These are phyloP conservation scores for Pythium brachiatum DNA, from an alignment of 352 stramenopile genomes.

Conservation along the genomic window DNA sequence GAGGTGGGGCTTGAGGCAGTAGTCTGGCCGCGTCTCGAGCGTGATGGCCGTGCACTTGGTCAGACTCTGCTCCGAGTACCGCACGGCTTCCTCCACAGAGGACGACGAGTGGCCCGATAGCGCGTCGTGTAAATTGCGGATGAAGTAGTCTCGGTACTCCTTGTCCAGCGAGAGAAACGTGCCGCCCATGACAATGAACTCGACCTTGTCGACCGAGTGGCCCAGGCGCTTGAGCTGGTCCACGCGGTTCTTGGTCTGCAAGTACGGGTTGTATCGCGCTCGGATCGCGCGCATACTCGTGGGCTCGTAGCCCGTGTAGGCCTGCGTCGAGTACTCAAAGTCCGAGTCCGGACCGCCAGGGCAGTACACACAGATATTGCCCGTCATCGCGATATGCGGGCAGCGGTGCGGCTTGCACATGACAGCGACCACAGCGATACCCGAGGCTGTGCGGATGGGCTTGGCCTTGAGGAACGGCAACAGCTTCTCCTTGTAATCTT, in stretches of 20 bases:
- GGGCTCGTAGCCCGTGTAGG: constrained; percentile 97
- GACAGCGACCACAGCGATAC: constrained; percentile 95
- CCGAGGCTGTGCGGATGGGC: constrained; percentile 93
- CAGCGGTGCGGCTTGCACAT: constrained; percentile 98
- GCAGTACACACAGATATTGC: constrained; percentile 97
- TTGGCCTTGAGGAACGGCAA: constrained; percentile 94
- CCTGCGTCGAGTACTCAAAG: constrained; percentile 97
- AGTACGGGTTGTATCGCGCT: constrained; percentile 93
- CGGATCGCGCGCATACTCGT: constrained; percentile 96
- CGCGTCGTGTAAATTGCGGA: constrained; percentile 95
- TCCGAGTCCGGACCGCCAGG: constrained; percentile 94
- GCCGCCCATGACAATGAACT: constrained; percentile 98
- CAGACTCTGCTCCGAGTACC: constrained; percentile 90
- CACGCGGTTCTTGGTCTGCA: constrained; percentile 92
- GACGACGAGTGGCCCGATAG: constrained; percentile 91
- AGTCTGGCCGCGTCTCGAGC: constrained; percentile 97
- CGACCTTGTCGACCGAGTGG: constrained; percentile 95
- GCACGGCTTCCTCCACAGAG: constrained; percentile 90
- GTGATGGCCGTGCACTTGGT: constrained; percentile 93
- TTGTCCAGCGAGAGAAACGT: constrained; percentile 95
- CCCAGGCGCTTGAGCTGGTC: constrained; percentile 86
- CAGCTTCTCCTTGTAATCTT: constrained; percentile 90
- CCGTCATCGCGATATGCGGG: constrained; percentile 96
- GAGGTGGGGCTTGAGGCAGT: constrained; percentile 95
- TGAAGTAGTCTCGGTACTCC: constrained; percentile 96